A percentile compares a stretch with the other conserved stretches of the same genome.
Conservation (phyloP, 805 yeast species). For the Wickerhamomyces subpelliculosus region DNA sequence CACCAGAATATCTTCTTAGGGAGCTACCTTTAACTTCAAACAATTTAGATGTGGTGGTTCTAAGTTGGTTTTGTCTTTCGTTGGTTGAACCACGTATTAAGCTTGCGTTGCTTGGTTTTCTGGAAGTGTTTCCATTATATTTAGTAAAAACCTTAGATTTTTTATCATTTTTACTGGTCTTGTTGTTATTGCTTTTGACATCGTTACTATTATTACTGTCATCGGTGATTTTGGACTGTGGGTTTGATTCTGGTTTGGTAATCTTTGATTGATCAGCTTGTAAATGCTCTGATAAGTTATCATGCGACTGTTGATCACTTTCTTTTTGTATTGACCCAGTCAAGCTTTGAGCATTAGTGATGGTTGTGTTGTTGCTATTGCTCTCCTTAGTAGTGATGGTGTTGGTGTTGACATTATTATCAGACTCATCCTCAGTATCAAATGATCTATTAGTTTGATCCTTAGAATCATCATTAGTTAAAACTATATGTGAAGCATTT, state of each 20-base stretch:
- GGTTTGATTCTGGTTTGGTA: neutral
- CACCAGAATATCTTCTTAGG: slow-evolving; percentile 65
- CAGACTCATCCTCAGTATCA: slow-evolving; percentile 12
- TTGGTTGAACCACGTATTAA: slow-evolving; percentile 1
- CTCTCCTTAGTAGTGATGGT: neutral
- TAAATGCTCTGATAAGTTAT: no score
- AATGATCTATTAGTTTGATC: slow-evolving; percentile 6
- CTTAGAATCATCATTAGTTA: slow-evolving; percentile 5
- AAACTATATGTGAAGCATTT: slow-evolving; percentile 3
- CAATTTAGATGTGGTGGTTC: slow-evolving; percentile 66
- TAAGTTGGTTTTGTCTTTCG: slow-evolving; percentile 27
- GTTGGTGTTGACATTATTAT: slow-evolving; percentile 1
- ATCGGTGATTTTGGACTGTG: neutral
- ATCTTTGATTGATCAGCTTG: no score
- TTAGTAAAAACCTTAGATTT: no score
- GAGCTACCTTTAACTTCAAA: slow-evolving; percentile 70
- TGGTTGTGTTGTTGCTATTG: neutral
- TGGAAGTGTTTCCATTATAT: slow-evolving; percentile 12
- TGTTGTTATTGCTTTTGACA: neutral
- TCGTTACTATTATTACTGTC: neutral
- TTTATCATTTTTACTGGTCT: no score
- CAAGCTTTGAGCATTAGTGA: neutral
- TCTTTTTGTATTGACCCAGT: neutral
- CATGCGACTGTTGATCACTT: no score
- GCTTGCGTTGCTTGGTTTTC: slow-evolving; percentile 13